Percentiles rank a stretch among this genome's conserved stretches.
phyloP scores from a whole-genome alignment of 2,329 filamentous ascomycete species.

The Tolypocladium guangdongense region DNA sequence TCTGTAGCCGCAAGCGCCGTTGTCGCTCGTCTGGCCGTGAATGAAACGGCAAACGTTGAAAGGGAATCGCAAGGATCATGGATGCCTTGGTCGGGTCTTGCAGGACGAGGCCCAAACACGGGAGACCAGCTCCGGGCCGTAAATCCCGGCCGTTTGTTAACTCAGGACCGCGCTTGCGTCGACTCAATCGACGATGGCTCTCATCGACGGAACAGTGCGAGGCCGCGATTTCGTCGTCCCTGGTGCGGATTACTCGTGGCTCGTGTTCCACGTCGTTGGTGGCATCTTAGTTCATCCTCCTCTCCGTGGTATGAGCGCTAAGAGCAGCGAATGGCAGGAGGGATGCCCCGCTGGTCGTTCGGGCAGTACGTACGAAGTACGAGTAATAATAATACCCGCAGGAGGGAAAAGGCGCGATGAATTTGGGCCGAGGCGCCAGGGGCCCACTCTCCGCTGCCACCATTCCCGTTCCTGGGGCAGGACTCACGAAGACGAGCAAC shows the following conservation, averaged over 20 bases:
- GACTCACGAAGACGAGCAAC: no score
- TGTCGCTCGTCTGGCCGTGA: neutral
- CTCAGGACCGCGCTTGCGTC: neutral
- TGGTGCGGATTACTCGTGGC: neutral
- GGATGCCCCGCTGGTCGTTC: neutral
- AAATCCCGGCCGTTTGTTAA: neutral
- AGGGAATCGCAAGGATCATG: neutral
- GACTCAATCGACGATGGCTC: neutral
- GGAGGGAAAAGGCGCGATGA: no score
- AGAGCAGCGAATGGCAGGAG: neutral
- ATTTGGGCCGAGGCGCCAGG: no score
- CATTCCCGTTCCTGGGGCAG: neutral
- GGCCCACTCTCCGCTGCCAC: no score
- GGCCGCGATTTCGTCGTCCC: neutral
- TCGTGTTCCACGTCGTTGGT: neutral
- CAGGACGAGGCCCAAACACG: neutral
- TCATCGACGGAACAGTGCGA: neutral
- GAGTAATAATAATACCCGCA: no score
- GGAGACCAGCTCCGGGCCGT: neutral
- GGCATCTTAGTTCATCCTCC: neutral
- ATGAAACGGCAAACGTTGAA: neutral
- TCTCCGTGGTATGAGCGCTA: neutral
- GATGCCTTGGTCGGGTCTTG: neutral
- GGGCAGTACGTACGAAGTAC: no score
- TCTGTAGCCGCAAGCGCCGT: neutral